Base-by-base conservation (phyloP, 2,329 filamentous ascomycete genomes). In the Periconia digitata region DNA sequence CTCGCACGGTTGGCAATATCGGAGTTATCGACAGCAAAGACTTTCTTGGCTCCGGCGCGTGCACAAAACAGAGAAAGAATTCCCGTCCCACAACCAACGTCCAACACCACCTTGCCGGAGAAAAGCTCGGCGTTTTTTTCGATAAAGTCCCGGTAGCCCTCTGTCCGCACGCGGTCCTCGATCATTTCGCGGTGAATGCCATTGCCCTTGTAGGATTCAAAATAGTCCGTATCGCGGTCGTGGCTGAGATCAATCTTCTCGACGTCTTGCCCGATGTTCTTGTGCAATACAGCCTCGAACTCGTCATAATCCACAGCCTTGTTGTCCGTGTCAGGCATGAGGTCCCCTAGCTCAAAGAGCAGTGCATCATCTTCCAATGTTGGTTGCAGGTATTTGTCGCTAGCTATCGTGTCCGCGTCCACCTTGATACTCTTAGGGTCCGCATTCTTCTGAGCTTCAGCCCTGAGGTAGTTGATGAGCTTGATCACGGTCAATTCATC, bases 171-270 rank as follows among this genome's bases (percentile, higher is more conserved):
- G 0, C 83, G 79, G 65, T 97, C 92, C 70, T 96, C 95, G 53
- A 97, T 81, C 92, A 97, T 97, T 7, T 88, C 91, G 67, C 96
- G 90, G 70, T 97, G 92, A 47, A 97, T 96, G 48, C 90, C 89
- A 88, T 66, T 55, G 24, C 58, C 58, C 41, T 83, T 79, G 65
- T 87, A 87, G 0, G 82, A 85, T 18, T 79, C 78, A 60, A 86
- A 87, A 59, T 87, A 87, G 55, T 79, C 77, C 21, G 77, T 76
- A 54, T 85, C 82, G 27, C 79, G 76, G 53, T 85, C 64, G 8
- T 63, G 62, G 10, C 59, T 60, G 12, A 67, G 47, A 22, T 60
- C 61, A 18, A 66, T 54, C 38, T 60, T 61, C 8, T 65, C 62
- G 3, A 65, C 57, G 20, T 62, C 58, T 18, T 70, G 61, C 8